Evolutionary conservation across 176 grass and related monocot genomes (phyloP).

Genomic region (Pontederia paniculata): DNA sequence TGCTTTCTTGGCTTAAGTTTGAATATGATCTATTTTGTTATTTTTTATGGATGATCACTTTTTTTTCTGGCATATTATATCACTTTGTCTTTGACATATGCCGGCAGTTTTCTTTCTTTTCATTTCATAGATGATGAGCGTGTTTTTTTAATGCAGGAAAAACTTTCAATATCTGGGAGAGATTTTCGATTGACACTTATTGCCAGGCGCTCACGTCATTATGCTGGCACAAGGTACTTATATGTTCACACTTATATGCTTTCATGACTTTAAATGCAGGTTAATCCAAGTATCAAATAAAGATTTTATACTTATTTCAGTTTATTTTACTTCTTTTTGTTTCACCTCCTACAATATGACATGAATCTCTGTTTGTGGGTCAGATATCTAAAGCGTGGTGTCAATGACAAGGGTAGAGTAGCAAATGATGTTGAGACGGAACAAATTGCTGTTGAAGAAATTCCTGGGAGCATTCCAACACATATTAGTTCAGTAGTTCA

Average conservation of each 20-base stretch:
- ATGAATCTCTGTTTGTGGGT: constrained; percentile 6
- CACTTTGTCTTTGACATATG: too few relatives aligned
- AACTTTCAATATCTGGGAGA: constrained; percentile 56
- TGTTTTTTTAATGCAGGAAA: constrained; percentile 42
- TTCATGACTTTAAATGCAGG: constrained; percentile 6
- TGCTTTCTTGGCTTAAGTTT: too few relatives aligned
- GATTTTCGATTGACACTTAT: constrained; percentile 78
- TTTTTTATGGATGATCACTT: too few relatives aligned
- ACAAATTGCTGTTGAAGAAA: constrained; percentile 73
- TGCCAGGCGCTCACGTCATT: constrained; percentile 80
- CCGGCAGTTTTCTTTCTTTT: too few relatives aligned
- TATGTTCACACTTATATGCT: constrained; percentile 22
- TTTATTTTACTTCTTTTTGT: too few relatives aligned
- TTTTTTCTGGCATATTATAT: too few relatives aligned
- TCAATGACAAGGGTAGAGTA: constrained; percentile 75
- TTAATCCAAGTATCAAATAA: too few relatives aligned
- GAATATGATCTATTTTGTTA: too few relatives aligned
- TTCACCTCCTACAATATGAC: too few relatives aligned
- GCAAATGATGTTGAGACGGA: constrained; percentile 99
- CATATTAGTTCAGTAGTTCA: constrained; percentile 86
- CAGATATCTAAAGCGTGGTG: constrained; percentile 92
- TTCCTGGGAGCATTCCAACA: constrained; percentile 28
- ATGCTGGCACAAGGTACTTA: constrained; percentile 80
- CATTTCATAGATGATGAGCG: too few relatives aligned
- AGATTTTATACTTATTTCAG: too few relatives aligned